phyloP scores from a whole-genome alignment of 208 protist species.

The Tritrichomonas foetus region DNA sequence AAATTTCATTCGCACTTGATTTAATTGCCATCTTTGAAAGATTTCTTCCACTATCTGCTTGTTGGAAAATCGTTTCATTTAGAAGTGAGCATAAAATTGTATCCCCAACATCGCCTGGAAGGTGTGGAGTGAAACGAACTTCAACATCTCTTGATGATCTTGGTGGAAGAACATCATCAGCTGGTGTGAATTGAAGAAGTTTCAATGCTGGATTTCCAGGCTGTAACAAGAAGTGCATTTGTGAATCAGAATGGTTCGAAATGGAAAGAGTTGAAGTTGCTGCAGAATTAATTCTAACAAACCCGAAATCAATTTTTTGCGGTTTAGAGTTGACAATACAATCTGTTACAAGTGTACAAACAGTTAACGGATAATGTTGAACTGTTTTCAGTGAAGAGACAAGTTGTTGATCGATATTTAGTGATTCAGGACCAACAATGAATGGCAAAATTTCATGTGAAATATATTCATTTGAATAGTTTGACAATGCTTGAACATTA shows the following conservation, averaged over 20 bases:
- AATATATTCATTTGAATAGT: not conserved
- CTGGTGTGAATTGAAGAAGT: not conserved
- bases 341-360: slow-evolving; percentile 15
- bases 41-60: not conserved
- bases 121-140: not conserved
- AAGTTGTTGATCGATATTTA: not conserved
- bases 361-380: slow-evolving; percentile 24
- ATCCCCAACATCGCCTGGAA: not conserved
- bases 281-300: not conserved
- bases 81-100: not conserved
- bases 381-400: not conserved
- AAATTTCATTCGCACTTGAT: not conserved
- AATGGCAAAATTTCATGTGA: not conserved
- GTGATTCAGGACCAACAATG: not conserved
- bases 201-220: not conserved
- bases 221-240: not conserved
- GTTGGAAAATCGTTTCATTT: not conserved
- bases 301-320: not conserved
- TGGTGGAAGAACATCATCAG: not conserved
- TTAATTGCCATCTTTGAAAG: not conserved
- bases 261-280: not conserved
- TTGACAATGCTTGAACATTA: slow-evolving; percentile 5
- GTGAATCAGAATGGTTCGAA: slow-evolving; percentile 8
- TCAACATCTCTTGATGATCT: slow-evolving; percentile 8
- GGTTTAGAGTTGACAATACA: slow-evolving; percentile 4